Conservation (phyloP, 2,329 filamentous ascomycete species). For the Colletotrichum tropicicola region DNA sequence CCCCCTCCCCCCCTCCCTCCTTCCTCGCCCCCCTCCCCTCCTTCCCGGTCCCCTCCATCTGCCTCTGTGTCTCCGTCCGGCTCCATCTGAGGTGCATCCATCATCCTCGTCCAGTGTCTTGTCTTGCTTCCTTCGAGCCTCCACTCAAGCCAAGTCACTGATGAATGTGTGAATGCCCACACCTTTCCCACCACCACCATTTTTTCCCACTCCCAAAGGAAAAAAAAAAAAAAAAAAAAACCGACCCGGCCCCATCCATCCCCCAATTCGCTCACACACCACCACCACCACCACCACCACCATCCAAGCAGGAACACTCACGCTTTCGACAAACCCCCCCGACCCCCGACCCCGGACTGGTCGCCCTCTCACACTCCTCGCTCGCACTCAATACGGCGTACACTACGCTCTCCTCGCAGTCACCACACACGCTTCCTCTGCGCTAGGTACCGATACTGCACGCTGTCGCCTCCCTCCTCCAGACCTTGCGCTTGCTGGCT, state of each 20-base stretch:
- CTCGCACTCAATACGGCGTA: too few relatives aligned
- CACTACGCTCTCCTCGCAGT: background rate
- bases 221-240: background rate
- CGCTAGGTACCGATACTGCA: constrained; percentile 10
- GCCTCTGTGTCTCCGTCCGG: background rate
- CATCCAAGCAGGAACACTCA: constrained; percentile 13
- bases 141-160: constrained; percentile 1
- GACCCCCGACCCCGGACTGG: constrained; percentile 12
- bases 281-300: constrained; percentile 12
- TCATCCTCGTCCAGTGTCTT: constrained; percentile 9
- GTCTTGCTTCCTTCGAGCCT: constrained; percentile 1
- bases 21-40: background rate
- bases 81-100: constrained; percentile 10
- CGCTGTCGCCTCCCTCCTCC: constrained; percentile 20
- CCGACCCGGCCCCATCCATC: background rate
- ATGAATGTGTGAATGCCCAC: constrained; percentile 15
- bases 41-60: background rate
- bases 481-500: too few relatives aligned
- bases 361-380: background rate
- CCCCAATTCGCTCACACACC: constrained; percentile 8
- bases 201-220: background rate
- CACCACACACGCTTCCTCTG: background rate
- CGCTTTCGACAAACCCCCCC: background rate
- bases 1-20: background rate
- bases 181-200: constrained; percentile 1